Base-by-base conservation (phyloP, 768 basidiomycete genomes). In the Pleurotus djamor region DNA sequence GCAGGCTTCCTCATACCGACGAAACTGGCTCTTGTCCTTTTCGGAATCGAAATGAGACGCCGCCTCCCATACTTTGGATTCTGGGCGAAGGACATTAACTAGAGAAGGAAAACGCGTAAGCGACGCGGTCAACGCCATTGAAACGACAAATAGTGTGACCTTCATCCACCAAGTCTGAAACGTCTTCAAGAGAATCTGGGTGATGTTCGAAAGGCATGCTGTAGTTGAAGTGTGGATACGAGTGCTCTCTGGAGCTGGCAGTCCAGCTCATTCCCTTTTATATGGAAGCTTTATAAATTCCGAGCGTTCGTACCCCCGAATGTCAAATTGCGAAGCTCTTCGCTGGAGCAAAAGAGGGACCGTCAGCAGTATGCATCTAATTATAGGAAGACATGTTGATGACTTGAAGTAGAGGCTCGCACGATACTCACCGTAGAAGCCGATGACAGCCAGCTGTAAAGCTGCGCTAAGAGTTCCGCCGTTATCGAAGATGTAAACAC, bases 1-100 rank as follows among this genome's bases (percentile, higher is more conserved):
- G 61, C 86, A 86, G 4, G 85, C 85, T 4, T 70, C 79, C 57
- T 85, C 82, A 61, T 85, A 88, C 61, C 83, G 75, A 33, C 86
- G 78, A 68, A 87, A 88, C 60, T 73, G 64, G 7, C 74, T 60
- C 71, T 86, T 87, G 72, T 88, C 83, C 65, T 86, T 88, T 2
- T 71, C 68, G 4, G 69, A 65, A 63, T 80, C 81, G 59, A 86
- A 80, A 54, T 71, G 57, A 4, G 83, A 73, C 33, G 69, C 59
- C 5, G 77, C 76, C 52, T 81, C 71, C 81, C 80, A 79, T 36
- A 77, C 77, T 64, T 86, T 85, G 67, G 21, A 79, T 74, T 66
- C 88, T 88, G 48, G 88, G 87, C 86, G 64, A 41, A 8, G 44
- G 49, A 33, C 10, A 4, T 35, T 12, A 6, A 35, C 21, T 28